These are phyloP conservation scores for Lithohypha guttulata DNA, from an alignment of 2,329 filamentous ascomycete genomes.

Conservation along the genomic window DNA sequence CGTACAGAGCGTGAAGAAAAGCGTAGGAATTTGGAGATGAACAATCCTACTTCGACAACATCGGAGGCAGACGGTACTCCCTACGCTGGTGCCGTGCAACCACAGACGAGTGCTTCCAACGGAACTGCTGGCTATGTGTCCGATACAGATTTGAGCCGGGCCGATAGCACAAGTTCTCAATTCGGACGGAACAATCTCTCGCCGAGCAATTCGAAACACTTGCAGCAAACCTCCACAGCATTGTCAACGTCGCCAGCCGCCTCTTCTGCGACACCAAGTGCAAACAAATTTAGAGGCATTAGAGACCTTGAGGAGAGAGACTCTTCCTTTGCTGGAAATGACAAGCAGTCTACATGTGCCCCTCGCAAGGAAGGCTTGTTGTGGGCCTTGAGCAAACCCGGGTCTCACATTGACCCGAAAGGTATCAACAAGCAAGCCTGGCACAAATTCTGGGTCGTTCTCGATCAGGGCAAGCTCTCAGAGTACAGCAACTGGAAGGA, in stretches of 20 bases:
- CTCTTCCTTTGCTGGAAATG: constrained; percentile 41
- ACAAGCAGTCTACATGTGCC: constrained; percentile 45
- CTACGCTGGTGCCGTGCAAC: constrained; percentile 33
- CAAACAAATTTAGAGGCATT: constrained; percentile 73
- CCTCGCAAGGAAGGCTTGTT: constrained; percentile 87
- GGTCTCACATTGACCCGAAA: constrained; percentile 88
- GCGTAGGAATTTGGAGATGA: constrained; percentile 78
- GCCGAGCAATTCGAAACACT: constrained; percentile 24
- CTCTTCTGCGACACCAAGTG: constrained; percentile 28
- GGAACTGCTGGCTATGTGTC: constrained; percentile 45
- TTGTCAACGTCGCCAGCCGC: constrained; percentile 31
- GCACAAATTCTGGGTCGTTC: constrained; percentile 99
- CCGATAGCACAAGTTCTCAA: constrained; percentile 64
- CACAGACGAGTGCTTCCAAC: constrained; percentile 25
- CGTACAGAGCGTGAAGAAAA: constrained; percentile 94
- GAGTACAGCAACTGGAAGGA: constrained; percentile 99
- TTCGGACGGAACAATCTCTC: constrained; percentile 33
- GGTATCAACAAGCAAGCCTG: constrained; percentile 94
- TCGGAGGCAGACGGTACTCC: constrained; percentile 58
- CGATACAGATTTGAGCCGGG: constrained; percentile 59
- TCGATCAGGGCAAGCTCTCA: constrained; percentile 91
- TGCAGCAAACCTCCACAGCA: constrained; percentile 21
- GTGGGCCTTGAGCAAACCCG: constrained; percentile 87
- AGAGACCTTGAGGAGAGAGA: constrained; percentile 84
- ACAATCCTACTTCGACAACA: constrained; percentile 42